Evolutionary conservation across 371 early-diverging fungal genomes (phyloP), one percentile per base, ranked within the genome.

Genomic region (Circinella minor): DNA sequence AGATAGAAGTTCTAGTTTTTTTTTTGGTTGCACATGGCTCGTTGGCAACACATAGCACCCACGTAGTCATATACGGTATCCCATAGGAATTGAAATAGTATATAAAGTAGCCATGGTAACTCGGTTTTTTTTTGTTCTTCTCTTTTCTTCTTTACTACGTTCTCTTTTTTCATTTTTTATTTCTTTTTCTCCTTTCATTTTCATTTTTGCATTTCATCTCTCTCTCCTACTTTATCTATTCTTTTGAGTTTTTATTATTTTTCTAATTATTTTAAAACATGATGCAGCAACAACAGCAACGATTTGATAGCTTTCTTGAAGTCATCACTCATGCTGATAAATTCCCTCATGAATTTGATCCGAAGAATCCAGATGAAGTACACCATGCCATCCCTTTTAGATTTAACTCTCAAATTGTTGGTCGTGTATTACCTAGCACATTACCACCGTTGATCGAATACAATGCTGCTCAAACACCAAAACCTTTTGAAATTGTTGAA

Each of bases 321-420:
- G 77, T 77, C 2, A 81, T 84, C 9, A 60, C 74, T 36, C 61
- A 76, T 20, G 84, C 84, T 60, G 86, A 86, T 61, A 83, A 76
- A 18, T 80, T 75, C 15, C 82, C 86, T 4, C 83, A 86, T 37
- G 65, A 68, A 4, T 61, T 69, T 17, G 68, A 67, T 38, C 65
- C 65, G 36, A 65, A 70, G 38, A 63, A 70, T 55, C 64, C 64
- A 15, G 74, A 75, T 20, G 72, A 68, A 38, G 60, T 72, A 4
- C 73, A 77, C 39, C 71, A 79, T 36, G 66, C 70, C 3, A 63
- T 71, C 17, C 82, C 81, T 18, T 72, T 86, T 55, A 60, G 64
- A 20, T 66, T 82, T 2, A 76, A 75, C 3, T 63, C 73, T 10
- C 57, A 65, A 61, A 75, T 70, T 15, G 64, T 85, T 18, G 86